Evolutionary conservation across 1,284 basidiomycete species (phyloP), one percentile per base, ranked within the genome.

Genomic region (Xerocomus nothofagi): DNA sequence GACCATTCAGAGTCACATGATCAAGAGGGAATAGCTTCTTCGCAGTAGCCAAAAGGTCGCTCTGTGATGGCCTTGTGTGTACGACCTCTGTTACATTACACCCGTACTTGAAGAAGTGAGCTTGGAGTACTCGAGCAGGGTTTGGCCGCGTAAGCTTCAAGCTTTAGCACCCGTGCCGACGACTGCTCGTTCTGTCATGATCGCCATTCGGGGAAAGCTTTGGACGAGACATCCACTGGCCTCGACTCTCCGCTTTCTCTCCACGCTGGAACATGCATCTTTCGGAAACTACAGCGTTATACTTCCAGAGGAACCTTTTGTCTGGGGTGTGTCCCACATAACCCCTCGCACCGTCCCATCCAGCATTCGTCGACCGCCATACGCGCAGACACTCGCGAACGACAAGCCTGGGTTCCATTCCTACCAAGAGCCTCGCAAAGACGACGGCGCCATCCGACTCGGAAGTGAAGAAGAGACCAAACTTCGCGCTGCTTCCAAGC

Each of bases 301-400:
- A 47, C 71, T 88, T 5, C 87, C 86, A 1, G 64, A 74, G 17
- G 86, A 88, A 55, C 83, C 84, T 0, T 82, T 76, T 47, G 70
- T 82, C 15, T 81, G 78, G 64, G 86, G 87, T 10, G 79, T 82
- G 15, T 70, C 76, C 15, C 85, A 88, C 58, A 82, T 89, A 32
- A 62, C 60, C 6, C 77, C 77, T 7, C 77, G 80, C 29, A 47
- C 57, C 10, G 86, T 93, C 4, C 90, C 90, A 4, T 43, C 65
- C 0, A 62, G 73, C 42, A 90, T 92, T 27, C 26, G 51, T 4
- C 73, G 76, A 40, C 91, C 91, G 0, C 61, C 71, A 0, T 93
- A 93, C 63, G 82, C 49, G 30, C 50, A 36, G 49, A 49, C 47
- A 14, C 38, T 30, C 30, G 12, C 23, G 4, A 51, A 47, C 30